phyloP scores from a whole-genome alignment of 345 rosid genomes.

The Aquilaria malaccensis region DNA sequence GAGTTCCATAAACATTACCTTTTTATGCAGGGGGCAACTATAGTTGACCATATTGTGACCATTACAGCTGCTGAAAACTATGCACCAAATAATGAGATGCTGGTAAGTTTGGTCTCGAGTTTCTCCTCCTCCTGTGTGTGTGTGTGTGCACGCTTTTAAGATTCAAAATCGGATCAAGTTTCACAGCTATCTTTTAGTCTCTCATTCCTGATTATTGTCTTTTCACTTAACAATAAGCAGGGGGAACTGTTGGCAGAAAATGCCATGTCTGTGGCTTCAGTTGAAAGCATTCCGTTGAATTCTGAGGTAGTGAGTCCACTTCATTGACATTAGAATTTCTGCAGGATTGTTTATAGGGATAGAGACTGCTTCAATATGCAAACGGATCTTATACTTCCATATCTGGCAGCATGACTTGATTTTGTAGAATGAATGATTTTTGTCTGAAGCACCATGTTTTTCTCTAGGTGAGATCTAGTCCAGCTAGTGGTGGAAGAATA shows the following conservation, averaged over 20 bases:
- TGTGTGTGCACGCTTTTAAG: too few species aligned
- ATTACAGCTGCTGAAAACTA: slow-evolving; percentile 64
- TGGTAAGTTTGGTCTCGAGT: slow-evolving; percentile 27
- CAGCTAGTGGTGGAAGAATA: slow-evolving; percentile 48
- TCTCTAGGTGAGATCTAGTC: slow-evolving; percentile 34
- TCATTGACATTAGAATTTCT: not conserved
- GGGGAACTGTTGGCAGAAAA: slow-evolving; percentile 41
- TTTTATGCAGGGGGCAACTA: slow-evolving; percentile 76
- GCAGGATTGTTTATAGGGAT: not conserved
- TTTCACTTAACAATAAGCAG: slow-evolving; percentile 34
- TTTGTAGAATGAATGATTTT: not conserved
- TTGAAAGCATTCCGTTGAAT: slow-evolving; percentile 20
- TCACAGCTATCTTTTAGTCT: slow-evolving; percentile 1
- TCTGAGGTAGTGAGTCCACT: slow-evolving; percentile 37
- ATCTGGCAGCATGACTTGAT: not conserved
- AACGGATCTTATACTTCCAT: too few species aligned
- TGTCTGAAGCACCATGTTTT: not conserved
- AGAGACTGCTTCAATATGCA: not conserved
- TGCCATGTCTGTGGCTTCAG: slow-evolving; percentile 27
- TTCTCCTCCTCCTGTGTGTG: not conserved
- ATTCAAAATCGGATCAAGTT: too few species aligned
- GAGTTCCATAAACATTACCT: not conserved
- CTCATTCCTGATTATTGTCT: slow-evolving; percentile 7
- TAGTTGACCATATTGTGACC: slow-evolving; percentile 72
- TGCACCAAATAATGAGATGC: slow-evolving; percentile 36